These are phyloP conservation scores for Dioscorea cayenensis DNA, from an alignment of 116 monocot genomes.

Conservation along the genomic window DNA sequence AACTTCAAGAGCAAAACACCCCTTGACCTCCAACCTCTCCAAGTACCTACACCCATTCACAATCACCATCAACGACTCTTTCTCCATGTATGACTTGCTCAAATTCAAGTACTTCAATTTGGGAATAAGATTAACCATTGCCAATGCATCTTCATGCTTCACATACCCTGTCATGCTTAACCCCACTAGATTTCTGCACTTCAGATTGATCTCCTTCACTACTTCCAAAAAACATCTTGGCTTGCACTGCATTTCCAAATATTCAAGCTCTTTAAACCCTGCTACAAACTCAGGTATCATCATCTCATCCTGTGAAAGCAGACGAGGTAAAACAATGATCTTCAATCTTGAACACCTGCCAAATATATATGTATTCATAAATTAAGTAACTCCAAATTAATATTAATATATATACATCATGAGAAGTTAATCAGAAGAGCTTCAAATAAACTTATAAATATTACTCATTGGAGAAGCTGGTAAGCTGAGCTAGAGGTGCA, in stretches of 20 bases:
- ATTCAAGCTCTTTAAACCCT: conserved; percentile 3
- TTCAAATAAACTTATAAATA: background rate
- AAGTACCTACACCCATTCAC: background rate
- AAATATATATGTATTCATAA: background rate
- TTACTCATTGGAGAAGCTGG: background rate
- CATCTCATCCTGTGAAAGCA: background rate
- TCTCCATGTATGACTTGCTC: conserved; percentile 2
- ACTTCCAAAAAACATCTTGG: background rate
- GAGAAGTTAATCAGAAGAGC: background rate
- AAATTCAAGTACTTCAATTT: background rate
- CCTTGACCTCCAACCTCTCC: background rate
- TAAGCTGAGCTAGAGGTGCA: background rate
- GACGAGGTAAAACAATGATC: background rate
- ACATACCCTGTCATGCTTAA: background rate
- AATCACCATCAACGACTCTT: background rate
- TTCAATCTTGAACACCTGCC: conserved; percentile 1
- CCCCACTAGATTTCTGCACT: background rate
- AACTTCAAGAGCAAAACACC: conserved; percentile 2
- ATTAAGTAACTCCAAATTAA: background rate
- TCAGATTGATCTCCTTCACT: background rate
- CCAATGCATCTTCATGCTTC: conserved; percentile 1
- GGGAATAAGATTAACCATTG: background rate
- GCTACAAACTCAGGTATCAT: background rate
- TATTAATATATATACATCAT: too few relatives aligned
- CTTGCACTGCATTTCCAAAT: conserved; percentile 1